phyloP scores from a whole-genome alignment of 495 filamentous ascomycete genomes.

The Chaetomium fimeti region DNA sequence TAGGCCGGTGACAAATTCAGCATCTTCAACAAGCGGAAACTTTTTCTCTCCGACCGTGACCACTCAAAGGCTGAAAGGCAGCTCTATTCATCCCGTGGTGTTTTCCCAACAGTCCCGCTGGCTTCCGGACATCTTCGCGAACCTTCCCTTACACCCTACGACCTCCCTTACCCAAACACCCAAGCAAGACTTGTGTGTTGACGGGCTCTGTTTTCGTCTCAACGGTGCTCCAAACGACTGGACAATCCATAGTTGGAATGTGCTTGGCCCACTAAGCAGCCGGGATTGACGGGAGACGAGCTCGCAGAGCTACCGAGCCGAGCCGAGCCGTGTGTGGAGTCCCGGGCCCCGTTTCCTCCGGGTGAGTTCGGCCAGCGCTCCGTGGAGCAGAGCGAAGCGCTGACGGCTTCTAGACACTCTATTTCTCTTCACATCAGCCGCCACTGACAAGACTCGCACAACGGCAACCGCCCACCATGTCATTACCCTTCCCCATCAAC shows the following conservation, averaged over 20 bases:
- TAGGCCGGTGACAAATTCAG: not conserved
- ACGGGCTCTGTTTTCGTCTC: not conserved
- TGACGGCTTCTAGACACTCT: not conserved
- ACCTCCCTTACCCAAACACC: no score
- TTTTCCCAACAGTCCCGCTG: not conserved
- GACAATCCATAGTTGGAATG: not conserved
- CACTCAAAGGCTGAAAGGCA: not conserved
- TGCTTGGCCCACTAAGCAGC: not conserved
- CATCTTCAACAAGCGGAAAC: not conserved
- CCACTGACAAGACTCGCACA: not conserved
- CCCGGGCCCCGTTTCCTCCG: not conserved
- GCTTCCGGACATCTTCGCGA: not conserved
- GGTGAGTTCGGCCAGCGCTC: not conserved
- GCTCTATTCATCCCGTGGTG: not conserved
- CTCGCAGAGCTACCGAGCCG: not conserved
- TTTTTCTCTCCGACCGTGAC: not conserved
- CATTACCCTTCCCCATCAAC: constrained; percentile 51
- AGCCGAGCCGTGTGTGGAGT: not conserved
- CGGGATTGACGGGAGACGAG: not conserved
- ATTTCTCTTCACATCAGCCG: no score
- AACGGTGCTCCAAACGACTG: no score
- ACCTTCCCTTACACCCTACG: not conserved
- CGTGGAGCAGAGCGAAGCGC: not conserved
- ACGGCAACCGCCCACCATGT: constrained; percentile 17
- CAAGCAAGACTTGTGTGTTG: no score